Conservation (phyloP, 768 basidiomycete species). For the Leccinum subgranulosum region DNA sequence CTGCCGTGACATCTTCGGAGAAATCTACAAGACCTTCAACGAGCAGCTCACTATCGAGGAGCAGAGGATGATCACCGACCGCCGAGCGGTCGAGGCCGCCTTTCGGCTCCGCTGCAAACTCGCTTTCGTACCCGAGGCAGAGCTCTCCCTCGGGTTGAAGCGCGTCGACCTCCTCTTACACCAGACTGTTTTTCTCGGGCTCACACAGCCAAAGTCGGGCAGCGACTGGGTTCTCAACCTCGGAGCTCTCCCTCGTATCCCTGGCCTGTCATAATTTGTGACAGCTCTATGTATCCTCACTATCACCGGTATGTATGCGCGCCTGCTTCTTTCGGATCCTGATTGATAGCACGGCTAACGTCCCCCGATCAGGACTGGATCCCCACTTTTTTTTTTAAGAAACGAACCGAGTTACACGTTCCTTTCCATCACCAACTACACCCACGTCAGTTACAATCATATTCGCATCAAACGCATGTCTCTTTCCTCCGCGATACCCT, state of each 20-base stretch:
- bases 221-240: constrained; percentile 37
- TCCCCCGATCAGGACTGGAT: constrained; percentile 21
- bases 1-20: constrained; percentile 57
- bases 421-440: constrained; percentile 14
- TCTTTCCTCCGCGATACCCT: constrained; percentile 9
- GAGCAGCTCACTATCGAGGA: constrained; percentile 46
- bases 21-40: constrained; percentile 50
- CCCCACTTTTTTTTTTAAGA: constrained; percentile 6
- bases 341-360: not conserved
- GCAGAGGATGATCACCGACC: constrained; percentile 30
- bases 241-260: constrained; percentile 9
- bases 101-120: constrained; percentile 48
- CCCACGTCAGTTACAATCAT: constrained; percentile 8
- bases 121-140: constrained; percentile 38
- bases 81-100: constrained; percentile 35
- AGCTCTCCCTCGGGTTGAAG: constrained; percentile 46
- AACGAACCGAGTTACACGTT: constrained; percentile 8
- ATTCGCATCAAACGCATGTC: constrained; percentile 16
- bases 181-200: constrained; percentile 50
- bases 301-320: constrained; percentile 17
- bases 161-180: constrained; percentile 56
- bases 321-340: no score
- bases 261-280: constrained; percentile 9
- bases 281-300: constrained; percentile 12
- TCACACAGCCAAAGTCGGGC: constrained; percentile 38